These are phyloP conservation scores for Cicer yamashitae DNA, from an alignment of 306 rosid species.

Conservation along the genomic window DNA sequence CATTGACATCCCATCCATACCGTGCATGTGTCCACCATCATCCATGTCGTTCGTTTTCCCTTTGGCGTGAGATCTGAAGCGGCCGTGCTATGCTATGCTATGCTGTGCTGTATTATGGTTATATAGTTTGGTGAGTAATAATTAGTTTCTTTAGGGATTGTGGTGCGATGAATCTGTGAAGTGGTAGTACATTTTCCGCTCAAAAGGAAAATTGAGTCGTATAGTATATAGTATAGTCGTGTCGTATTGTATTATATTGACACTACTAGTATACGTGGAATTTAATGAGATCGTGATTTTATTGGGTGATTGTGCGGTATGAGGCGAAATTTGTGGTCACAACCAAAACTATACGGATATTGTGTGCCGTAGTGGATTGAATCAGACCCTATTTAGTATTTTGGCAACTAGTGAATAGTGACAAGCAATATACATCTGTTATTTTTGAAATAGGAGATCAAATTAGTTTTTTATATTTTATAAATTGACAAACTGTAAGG, in stretches of 20 bases:
- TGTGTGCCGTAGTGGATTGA: background rate
- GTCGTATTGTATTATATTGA: conserved; percentile 14
- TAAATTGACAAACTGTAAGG: too few species aligned
- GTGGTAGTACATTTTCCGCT: background rate
- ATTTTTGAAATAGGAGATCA: too few species aligned
- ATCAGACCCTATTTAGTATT: too few species aligned
- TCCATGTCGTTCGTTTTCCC: conserved; percentile 8
- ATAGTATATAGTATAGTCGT: background rate
- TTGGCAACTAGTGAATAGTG: too few species aligned
- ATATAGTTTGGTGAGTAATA: background rate
- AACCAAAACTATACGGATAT: background rate
- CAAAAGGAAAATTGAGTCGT: background rate
- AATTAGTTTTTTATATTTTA: too few species aligned
- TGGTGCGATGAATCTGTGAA: background rate
- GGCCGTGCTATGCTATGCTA: background rate
- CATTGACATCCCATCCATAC: conserved; percentile 40
- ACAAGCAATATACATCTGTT: too few species aligned
- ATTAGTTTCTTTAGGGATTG: background rate
- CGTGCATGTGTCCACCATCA: conserved; percentile 36
- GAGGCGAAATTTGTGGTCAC: background rate
- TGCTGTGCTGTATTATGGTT: background rate
- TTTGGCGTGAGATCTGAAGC: background rate
- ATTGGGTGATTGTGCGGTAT: conserved; percentile 1
- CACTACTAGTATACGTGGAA: background rate
- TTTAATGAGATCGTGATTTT: background rate